Evolutionary conservation across 306 rosid species (phyloP).

Genomic region (Astragalus glycyphyllos): DNA sequence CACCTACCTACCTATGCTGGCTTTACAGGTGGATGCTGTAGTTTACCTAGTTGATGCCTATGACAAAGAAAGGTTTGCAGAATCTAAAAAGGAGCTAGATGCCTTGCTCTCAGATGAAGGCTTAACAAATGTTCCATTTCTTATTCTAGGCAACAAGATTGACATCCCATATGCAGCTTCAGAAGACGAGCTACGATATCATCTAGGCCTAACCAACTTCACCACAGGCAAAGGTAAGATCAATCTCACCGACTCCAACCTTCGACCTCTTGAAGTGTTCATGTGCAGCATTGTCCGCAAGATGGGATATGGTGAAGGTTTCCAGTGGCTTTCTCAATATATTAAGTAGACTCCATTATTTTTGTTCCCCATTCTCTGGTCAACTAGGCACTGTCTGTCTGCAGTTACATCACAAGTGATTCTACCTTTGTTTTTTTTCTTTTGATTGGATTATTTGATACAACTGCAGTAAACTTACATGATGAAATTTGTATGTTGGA

Average conservation of each 20-base stretch:
- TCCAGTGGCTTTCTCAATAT: slow-evolving; percentile 88
- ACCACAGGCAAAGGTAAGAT: slow-evolving; percentile 84
- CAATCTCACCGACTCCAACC: slow-evolving; percentile 67
- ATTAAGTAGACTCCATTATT: slow-evolving; percentile 60
- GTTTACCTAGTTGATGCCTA: slow-evolving; percentile 78
- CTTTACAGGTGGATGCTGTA: slow-evolving; percentile 77
- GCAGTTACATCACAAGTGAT: slow-evolving; percentile 50
- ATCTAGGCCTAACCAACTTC: slow-evolving; percentile 77
- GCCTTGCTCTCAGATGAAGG: slow-evolving; percentile 76
- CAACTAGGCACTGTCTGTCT: slow-evolving; percentile 45
- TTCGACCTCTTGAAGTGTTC: slow-evolving; percentile 84
- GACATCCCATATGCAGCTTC: slow-evolving; percentile 86
- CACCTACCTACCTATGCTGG: slow-evolving; percentile 1
- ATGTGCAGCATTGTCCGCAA: slow-evolving; percentile 94
- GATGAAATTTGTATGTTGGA: slow-evolving; percentile 45
- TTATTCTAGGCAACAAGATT: slow-evolving; percentile 81
- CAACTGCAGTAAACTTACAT: slow-evolving; percentile 46
- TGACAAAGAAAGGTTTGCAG: slow-evolving; percentile 82
- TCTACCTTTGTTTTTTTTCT: slow-evolving; percentile 42
- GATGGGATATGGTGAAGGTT: slow-evolving; percentile 90
- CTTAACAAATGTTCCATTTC: slow-evolving; percentile 73
- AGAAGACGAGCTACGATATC: slow-evolving; percentile 77
- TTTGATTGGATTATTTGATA: slow-evolving; percentile 47
- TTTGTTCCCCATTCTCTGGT: slow-evolving; percentile 28
- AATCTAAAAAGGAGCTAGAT: slow-evolving; percentile 79